These are phyloP conservation scores for Eucalyptus decipiens DNA, from an alignment of 345 rosid species.

Conservation along the genomic window DNA sequence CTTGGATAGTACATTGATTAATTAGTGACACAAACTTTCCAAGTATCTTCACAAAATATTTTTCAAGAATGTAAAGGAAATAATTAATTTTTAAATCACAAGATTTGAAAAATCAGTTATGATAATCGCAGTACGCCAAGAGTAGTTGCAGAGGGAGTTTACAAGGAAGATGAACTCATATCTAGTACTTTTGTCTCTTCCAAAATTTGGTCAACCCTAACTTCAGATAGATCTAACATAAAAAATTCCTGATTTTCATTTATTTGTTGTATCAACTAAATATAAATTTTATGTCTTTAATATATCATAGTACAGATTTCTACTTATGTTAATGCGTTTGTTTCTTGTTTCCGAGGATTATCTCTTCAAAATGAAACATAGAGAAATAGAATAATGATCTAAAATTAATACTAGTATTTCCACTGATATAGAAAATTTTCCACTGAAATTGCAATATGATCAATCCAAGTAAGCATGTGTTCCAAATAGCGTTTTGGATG, in stretches of 20 bases:
- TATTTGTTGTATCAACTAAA: background rate
- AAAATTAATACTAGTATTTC: background rate
- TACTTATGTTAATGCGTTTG: background rate
- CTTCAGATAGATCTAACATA: background rate
- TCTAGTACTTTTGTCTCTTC: background rate
- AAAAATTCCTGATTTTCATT: background rate
- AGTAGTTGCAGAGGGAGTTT: background rate
- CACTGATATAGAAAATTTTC: background rate
- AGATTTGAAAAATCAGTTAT: background rate
- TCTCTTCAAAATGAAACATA: background rate
- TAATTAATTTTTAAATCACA: background rate
- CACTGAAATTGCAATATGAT: background rate
- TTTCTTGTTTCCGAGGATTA: background rate
- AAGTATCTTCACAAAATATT: background rate
- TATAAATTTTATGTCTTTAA: background rate
- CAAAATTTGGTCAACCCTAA: background rate
- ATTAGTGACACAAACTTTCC: background rate
- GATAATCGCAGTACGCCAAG: background rate
- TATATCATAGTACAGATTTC: background rate
- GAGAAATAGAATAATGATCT: background rate
- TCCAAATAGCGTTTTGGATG: background rate
- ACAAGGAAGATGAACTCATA: background rate
- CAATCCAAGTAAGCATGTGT: background rate
- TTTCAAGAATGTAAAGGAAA: background rate
- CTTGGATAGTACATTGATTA: background rate